phyloP scores from a whole-genome alignment of 805 yeast genomes.

The Metschnikowia santaceciliae region DNA sequence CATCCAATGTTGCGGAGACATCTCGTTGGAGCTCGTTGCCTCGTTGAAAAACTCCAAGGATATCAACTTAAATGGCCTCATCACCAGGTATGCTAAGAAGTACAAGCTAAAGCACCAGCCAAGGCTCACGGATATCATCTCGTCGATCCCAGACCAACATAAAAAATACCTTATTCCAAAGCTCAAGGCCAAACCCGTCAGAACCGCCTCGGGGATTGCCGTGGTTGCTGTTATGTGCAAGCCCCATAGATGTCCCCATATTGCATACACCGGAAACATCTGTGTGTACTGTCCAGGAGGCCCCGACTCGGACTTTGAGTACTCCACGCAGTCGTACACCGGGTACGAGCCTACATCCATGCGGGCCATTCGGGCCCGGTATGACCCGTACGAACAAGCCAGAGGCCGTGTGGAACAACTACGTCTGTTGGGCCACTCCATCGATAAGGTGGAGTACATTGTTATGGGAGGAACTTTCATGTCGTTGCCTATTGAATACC shows the following conservation, averaged over 20 bases:
- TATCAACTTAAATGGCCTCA: constrained; percentile 85
- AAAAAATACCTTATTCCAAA: constrained; percentile 88
- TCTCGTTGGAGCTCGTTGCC: constrained; percentile 78
- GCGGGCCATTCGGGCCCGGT: constrained; percentile 98
- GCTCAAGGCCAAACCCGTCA: constrained; percentile 95
- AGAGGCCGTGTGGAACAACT: constrained; percentile 96
- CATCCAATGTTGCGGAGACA: constrained; percentile 87
- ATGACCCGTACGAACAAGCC: constrained; percentile 98
- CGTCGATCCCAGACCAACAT: constrained; percentile 94
- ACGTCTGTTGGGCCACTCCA: constrained; percentile 91
- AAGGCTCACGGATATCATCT: constrained; percentile 87
- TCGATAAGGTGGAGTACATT: constrained; percentile 95
- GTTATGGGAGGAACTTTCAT: constrained; percentile 99
- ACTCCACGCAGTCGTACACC: constrained; percentile 95
- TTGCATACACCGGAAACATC: constrained; percentile 96
- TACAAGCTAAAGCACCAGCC: constrained; percentile 92
- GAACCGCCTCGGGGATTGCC: constrained; percentile 98
- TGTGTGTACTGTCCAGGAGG: constrained; percentile 99
- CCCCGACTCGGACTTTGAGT: constrained; percentile 96
- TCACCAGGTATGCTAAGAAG: constrained; percentile 80
- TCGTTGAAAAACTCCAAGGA: constrained; percentile 71
- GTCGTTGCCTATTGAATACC: constrained; percentile 85
- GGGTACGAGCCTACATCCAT: constrained; percentile 98
- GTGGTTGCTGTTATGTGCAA: constrained; percentile 99
- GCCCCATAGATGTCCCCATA: constrained; percentile 98